Evolutionary conservation across 2,329 filamentous ascomycete genomes (phyloP).

Genomic region (Incumbomyces lentus): DNA sequence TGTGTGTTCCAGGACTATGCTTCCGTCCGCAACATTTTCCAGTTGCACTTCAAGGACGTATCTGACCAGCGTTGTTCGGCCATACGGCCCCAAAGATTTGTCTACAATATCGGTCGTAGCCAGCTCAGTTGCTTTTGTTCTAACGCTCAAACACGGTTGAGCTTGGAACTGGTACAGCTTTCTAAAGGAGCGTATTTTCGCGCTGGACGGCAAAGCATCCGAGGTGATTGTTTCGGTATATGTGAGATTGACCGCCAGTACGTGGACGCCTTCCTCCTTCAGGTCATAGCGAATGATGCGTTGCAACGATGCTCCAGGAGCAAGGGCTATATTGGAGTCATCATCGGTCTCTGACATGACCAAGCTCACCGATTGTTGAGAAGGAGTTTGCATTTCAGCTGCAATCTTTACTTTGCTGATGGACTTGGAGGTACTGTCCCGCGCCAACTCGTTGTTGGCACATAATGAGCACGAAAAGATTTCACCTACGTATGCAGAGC

Average conservation of each 20-base stretch:
- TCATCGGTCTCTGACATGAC: conserved; percentile 28
- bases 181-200: conserved; percentile 71
- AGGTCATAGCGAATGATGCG: conserved; percentile 75
- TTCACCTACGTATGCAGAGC: conserved; percentile 90
- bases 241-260: conserved; percentile 83
- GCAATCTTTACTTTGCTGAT: conserved; percentile 72
- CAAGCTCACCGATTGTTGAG: conserved; percentile 59
- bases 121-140: conserved; percentile 72
- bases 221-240: conserved; percentile 69
- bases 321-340: conserved; percentile 39
- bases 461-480: conserved; percentile 90
- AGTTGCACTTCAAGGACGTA: conserved; percentile 89
- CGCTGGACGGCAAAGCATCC: conserved; percentile 39
- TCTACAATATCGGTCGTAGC: conserved; percentile 36
- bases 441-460: conserved; percentile 72
- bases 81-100: conserved; percentile 35
- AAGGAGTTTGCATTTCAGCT: conserved; percentile 92
- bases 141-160: conserved; percentile 77
- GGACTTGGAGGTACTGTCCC: conserved; percentile 31
- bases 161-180: conserved; percentile 97
- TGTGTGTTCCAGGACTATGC: conserved; percentile 60
- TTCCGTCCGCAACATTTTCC: conserved; percentile 82
- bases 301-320: conserved; percentile 60
- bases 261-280: conserved; percentile 88
- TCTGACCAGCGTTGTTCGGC: conserved; percentile 30